Conservation (phyloP, 1,139 yeast genomes). For the Candida glucosophila region DNA sequence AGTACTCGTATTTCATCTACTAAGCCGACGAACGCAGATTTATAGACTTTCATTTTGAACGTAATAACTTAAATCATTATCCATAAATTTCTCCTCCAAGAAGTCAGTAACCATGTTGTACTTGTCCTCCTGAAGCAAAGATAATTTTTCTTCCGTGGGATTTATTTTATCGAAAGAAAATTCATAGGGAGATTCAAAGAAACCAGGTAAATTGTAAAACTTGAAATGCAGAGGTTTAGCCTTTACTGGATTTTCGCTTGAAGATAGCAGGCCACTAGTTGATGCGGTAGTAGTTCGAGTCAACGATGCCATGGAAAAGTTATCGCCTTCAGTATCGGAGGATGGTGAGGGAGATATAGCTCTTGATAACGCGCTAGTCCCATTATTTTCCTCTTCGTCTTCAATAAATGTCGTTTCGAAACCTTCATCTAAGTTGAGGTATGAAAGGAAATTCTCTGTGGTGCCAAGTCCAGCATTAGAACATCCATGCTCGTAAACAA, state of each 20-base stretch:
- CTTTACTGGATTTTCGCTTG: conserved; percentile 4
- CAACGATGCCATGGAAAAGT: conserved; percentile 30
- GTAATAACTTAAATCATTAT: conserved; percentile 27
- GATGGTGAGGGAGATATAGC: conserved; percentile 29
- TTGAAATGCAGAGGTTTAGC: no score
- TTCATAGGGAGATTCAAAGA: conserved; percentile 10
- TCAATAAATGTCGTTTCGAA: conserved; percentile 12
- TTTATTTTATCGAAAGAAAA: conserved; percentile 13
- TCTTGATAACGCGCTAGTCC: conserved; percentile 26
- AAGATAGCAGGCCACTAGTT: conserved; percentile 14
- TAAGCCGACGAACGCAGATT: no score
- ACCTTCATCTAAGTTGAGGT: conserved; percentile 12
- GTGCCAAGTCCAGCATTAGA: no score
- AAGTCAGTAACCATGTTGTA: conserved; percentile 35
- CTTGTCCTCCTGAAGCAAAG: conserved; percentile 25
- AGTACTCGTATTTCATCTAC: no score
- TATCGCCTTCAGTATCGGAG: conserved; percentile 25
- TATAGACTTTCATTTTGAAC: conserved; percentile 7
- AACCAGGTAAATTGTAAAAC: conserved; percentile 22
- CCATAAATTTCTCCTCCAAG: conserved; percentile 31
- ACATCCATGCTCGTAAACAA: no score
- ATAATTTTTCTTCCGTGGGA: conserved; percentile 11
- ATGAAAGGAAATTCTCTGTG: no score
- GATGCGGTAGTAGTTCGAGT: conserved; percentile 40
- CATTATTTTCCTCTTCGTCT: conserved; percentile 20